phyloP scores from a whole-genome alignment of 352 stramenopile genomes.

The Pythium biforme region DNA sequence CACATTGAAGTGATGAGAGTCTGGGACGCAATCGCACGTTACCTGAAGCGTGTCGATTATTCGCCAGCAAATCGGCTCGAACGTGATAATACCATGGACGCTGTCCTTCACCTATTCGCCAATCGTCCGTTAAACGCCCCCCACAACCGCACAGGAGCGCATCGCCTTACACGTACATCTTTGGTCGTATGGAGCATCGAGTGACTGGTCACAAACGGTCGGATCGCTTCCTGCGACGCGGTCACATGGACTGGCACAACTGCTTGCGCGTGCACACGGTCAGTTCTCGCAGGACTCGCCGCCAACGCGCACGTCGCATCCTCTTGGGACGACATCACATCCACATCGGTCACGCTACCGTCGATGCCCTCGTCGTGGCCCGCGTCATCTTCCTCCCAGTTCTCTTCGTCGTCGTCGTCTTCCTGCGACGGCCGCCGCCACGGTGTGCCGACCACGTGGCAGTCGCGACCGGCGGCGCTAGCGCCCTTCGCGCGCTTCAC shows the following conservation, averaged over 20 bases:
- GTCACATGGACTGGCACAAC: slow-evolving; percentile 6
- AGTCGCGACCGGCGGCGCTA: background rate
- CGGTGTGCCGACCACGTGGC: slow-evolving; percentile 10
- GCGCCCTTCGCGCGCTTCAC: slow-evolving; percentile 27
- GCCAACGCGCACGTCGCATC: slow-evolving; percentile 19
- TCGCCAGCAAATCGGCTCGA: slow-evolving; percentile 78
- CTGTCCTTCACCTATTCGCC: slow-evolving; percentile 70
- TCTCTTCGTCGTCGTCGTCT: slow-evolving; percentile 1
- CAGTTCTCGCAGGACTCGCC: slow-evolving; percentile 7
- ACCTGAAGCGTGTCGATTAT: slow-evolving; percentile 84
- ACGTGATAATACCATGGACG: slow-evolving; percentile 71
- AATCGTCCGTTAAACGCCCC: background rate
- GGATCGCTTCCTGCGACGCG: background rate
- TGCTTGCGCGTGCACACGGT: slow-evolving; percentile 17
- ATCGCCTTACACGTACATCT: slow-evolving; percentile 31
- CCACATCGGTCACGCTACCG: slow-evolving; percentile 55
- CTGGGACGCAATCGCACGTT: background rate
- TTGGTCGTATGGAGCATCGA: slow-evolving; percentile 44
- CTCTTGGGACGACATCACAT: slow-evolving; percentile 60
- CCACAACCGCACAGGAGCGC: background rate
- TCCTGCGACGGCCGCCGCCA: background rate
- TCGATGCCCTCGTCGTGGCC: slow-evolving; percentile 14
- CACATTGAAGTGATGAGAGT: background rate
- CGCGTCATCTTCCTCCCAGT: slow-evolving; percentile 1
- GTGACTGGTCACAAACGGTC: background rate